Evolutionary conservation across 129 eudicot genomes (phyloP), one percentile per base, ranked within the genome.

Genomic region (Silybum marianum): DNA sequence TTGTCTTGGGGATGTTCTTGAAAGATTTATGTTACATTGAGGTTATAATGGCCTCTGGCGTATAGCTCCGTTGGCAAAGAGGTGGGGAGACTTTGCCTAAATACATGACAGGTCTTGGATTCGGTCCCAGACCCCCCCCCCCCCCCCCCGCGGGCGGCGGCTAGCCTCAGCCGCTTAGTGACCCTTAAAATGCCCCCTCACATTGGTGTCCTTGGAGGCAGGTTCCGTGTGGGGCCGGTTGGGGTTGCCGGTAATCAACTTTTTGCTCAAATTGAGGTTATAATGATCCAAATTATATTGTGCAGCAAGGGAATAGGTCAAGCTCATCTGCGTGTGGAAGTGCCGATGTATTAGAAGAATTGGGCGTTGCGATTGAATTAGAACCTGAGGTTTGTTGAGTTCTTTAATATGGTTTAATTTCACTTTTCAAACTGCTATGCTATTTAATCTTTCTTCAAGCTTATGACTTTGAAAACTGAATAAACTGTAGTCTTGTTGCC

Each of bases 321-420:
- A 91, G 98, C 80, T 93, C 98, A 28, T 93, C 98, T 68, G 97
- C 98, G 62, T 93, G 98, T 82, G 98, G 98, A 71, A 94, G 98
- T 87, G 98, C 98, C 0, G 98, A 94, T 86, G 98, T 91, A 42
- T 85, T 94, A 76, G 98, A 94, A 84, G 95, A 87, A 80, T 83
- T 94, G 83, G 98, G 98, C 44, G 89, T 94, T 84, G 92, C 86
- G 0, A 91, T 94, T 76, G 89, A 87, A 42, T 90, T 94, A 81
- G 93, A 87, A 1, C 93, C 98, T 24, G 95, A 94, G 98, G 98
- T 94, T 71, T 51, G 90, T 74, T 11, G 72, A 48, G 38, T 75
- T 75, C 70, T 7, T 71, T 19, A 80, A 23, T 60, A 69, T 18
- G 65, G 23, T 30, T 8, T 2, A 22, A 5, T 13, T 19, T 3